Base-by-base conservation (phyloP, 225 moss, liverwort and hornwort species). In the Thuidium tamariscinum region DNA sequence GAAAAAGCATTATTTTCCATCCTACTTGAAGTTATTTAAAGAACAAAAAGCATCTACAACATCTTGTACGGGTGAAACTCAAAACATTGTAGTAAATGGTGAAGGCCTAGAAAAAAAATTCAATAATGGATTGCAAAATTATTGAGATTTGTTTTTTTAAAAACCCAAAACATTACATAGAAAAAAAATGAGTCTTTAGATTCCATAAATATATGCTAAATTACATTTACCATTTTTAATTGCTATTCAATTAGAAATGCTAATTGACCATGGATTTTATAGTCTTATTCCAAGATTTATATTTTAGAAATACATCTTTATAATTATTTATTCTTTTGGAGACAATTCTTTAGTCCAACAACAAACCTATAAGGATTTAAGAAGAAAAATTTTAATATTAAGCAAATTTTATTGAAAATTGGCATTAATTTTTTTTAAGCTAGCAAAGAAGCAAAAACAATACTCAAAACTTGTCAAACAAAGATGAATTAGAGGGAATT, bases 321-420 rank as follows among this genome's bases (percentile, higher is more conserved):
- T 0, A 22, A n/a, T 8, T 3, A 52, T 14, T 2, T 3, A 51
- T 12, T 34, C 3, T 21, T 13, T 34, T 1, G 5, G 0, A 1
- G 34, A 21, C 13, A 51, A 34, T 51, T 21, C 0, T 74, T 21
- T 2, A 52, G 2, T 74, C 2, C 5, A 74, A 51, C 1, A 74
- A 34, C 3, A 32, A 51, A 20, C 5, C 8, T 75, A 9, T 9
- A 3, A 1, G 5, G 0, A 52, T 23, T 52, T 52, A 14, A 52
- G 20, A 20, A 7, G 2, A 49, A 49, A 48, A 74, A 42, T 42
- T 7, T 10, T 8, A n/a, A 22, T 9, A 13, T 22, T 21, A 8
- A 34, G 51, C 8, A 51, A 51, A 52, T 3, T 52, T 2, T 9
- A 13, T 23, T 34, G 8, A 5, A 23, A n/a, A 52, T 8, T 75